Base-by-base conservation (phyloP, 2,329 filamentous ascomycete genomes). In the Ophiocordyceps australis region DNA sequence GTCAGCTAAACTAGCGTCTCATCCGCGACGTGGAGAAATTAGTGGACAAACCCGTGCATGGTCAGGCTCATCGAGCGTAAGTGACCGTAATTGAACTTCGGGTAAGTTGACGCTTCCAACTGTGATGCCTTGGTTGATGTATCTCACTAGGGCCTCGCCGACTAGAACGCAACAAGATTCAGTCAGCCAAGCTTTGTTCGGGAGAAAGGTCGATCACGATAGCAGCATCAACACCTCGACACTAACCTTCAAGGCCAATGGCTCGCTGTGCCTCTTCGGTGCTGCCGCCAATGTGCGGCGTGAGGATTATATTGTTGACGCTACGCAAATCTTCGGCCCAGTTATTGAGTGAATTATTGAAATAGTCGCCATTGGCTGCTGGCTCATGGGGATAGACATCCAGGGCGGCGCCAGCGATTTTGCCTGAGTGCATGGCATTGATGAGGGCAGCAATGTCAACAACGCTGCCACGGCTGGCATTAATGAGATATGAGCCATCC, bases 221-320 rank as follows among this genome's bases (percentile, higher is more conserved):
- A 10, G 7, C 17, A 19, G 17, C 17, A 10, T 7, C 17, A 19
- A 10, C 17, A 10, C 7, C 17, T n/a, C n/a, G n/a, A 19, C 7
- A 35, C 46, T 29, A 50, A 65, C 65, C 66, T 61, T 98, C 89
- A 22, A 91, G 66, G 39, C 89, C 89, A 47, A 98, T 98, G 11
- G 89, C 86, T 30, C 80, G 75, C 57, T 98, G 89, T 5, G 89
- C 89, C 55, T 98, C 89, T 54, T 98, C 89, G 1, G 89, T 98
- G 52, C 82, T 93, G 29, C 89, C 89, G 40, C 89, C 89, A 44
- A 98, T 95, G 50, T 98, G 89, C 14, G 89, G 89, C 2, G 86
- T 93, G 25, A 98, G 63, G 38, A 98, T 92, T 38, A 98, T 62
- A 56, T 98, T 98, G 55, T 75, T 89, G 32, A 95, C 59, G 27